Base-by-base conservation (phyloP, 805 yeast genomes). In the Candida nemodendra region DNA sequence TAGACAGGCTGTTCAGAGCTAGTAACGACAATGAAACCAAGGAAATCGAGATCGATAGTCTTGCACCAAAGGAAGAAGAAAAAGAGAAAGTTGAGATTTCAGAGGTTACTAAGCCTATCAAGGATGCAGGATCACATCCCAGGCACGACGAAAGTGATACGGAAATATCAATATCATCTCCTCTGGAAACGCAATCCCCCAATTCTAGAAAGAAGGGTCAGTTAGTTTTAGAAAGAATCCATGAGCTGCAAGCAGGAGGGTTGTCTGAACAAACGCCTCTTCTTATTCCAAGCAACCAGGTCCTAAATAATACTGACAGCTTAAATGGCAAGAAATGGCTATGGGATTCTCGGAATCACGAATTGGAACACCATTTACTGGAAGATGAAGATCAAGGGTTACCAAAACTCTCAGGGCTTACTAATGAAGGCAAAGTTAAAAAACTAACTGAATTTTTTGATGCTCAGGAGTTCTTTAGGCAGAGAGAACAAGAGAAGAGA, bases 401-500 rank as follows among this genome's bases (percentile, higher is more conserved):
- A 9, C 50, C 58, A 2, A 41, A 36, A 18, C 29, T 48, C 17
- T 18, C 28, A 15, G 44, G 35, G 1, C 47, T 32, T 41, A 53
- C 30, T 8, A 45, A 40, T 17, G 56, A 52, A 18, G 62, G 70
- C 5, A 76, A 72, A 42, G 95, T 85, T 1, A 72, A 78, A 39
- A 78, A 81, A 44, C 56, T 85, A 36, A 83, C 90, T 0, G 76
- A 65, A 41, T 79, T 76, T 55, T 80, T 79, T 64, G 84, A 84
- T 56, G 85, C 96, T 0, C 71, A 72, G 50, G 97, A 93, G 56
- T 90, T 91, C 57, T 95, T 86, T 54, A 71, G 79, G 47, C 95
- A 90, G 54, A 77, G 98, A 54, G 95, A 87, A 47, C 64, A 71
- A 30, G 96, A 91, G 55, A 73, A 88, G 42, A 66, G 73, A 39